Evolutionary conservation across 805 yeast species (phyloP).

Genomic region (Saccharomycopsis vini): DNA sequence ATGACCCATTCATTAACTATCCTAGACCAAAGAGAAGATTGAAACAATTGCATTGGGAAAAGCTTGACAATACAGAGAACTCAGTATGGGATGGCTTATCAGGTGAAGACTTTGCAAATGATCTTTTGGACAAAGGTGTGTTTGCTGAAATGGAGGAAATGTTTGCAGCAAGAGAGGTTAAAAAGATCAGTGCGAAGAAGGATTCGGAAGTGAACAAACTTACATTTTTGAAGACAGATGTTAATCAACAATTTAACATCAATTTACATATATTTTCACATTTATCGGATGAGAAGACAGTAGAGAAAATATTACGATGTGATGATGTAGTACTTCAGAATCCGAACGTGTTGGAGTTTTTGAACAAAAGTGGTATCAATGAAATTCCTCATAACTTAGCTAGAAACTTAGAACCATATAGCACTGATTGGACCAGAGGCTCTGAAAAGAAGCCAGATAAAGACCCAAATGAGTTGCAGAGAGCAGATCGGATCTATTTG

Average conservation of each 20-base stretch:
- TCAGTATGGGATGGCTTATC: conserved; percentile 79
- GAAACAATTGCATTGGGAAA: conserved; percentile 97
- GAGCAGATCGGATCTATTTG: conserved; percentile 79
- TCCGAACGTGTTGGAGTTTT: conserved; percentile 72
- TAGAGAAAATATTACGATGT: conserved; percentile 66
- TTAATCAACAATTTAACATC: conserved; percentile 92
- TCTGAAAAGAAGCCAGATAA: conserved; percentile 47
- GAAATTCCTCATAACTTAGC: conserved; percentile 67
- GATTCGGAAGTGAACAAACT: conserved; percentile 45
- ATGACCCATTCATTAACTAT: conserved; percentile 37
- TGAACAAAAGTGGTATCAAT: conserved; percentile 63
- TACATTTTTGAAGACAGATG: conserved; percentile 68
- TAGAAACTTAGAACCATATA: conserved; percentile 71
- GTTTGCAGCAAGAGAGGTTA: conserved; percentile 74
- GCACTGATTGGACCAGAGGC: conserved; percentile 55
- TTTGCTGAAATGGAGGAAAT: conserved; percentile 76
- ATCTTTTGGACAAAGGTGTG: conserved; percentile 67
- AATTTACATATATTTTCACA: conserved; percentile 72
- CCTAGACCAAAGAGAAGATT: conserved; percentile 70
- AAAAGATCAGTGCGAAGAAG: conserved; percentile 39
- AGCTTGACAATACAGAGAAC: conserved; percentile 69
- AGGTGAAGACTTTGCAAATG: conserved; percentile 47
- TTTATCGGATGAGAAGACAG: conserved; percentile 54
- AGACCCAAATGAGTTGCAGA: conserved; percentile 66
- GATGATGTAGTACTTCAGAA: conserved; percentile 61